Conservation (phyloP, 495 filamentous ascomycete species). For the Lepraria neglecta region DNA sequence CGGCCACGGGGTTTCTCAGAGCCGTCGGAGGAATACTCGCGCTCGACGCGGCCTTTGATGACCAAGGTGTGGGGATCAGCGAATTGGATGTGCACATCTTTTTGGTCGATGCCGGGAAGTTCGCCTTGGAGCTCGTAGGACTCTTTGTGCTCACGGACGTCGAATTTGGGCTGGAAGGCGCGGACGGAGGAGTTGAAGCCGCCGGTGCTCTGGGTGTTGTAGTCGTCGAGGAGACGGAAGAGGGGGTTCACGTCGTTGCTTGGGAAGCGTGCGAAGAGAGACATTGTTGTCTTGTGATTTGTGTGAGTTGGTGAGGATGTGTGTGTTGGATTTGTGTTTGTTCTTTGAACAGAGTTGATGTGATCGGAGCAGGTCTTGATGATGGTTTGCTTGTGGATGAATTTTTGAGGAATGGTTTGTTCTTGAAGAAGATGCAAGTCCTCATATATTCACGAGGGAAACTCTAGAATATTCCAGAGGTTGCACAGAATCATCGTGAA, state of each 20-base stretch:
- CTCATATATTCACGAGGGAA: neutral
- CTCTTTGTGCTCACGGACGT: constrained; percentile 62
- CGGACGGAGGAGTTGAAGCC: constrained; percentile 26
- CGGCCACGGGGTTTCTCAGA: constrained; percentile 26
- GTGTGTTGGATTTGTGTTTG: neutral
- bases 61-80: constrained; percentile 66
- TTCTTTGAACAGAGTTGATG: neutral
- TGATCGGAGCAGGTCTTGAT: neutral
- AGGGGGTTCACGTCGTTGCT: constrained; percentile 38
- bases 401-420: neutral
- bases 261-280: constrained; percentile 16
- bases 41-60: constrained; percentile 62
- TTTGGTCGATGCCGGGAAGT: constrained; percentile 71
- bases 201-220: constrained; percentile 3
- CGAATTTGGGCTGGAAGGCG: constrained; percentile 68
- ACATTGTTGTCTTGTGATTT: neutral
- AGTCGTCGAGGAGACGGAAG: constrained; percentile 40
- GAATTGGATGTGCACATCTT: constrained; percentile 76
- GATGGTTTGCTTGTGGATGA: neutral
- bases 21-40: constrained; percentile 44
- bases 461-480: neutral
- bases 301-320: too few species aligned
- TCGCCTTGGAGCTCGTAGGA: constrained; percentile 79
- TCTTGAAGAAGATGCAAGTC: neutral
- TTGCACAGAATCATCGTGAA: neutral